Evolutionary conservation across 2,329 filamentous ascomycete species (phyloP), one percentile per base, ranked within the genome.

Genomic region (Metarhizium sp.): DNA sequence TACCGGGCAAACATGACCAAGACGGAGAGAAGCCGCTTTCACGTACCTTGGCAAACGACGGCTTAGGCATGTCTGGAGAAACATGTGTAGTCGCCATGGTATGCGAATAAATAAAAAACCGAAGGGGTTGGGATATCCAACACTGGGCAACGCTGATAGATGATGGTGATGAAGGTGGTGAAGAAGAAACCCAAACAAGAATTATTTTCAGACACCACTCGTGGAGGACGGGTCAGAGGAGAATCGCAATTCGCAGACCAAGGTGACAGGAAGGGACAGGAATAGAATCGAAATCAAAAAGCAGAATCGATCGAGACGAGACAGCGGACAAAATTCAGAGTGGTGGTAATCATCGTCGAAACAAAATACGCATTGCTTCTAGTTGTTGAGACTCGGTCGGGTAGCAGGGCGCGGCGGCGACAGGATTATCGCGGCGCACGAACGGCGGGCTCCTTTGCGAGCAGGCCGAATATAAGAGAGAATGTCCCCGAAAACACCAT

Each of bases 1-100:
- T 46, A 20, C 29, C 36, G n/a, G 20, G 30, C 45, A 29, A 56
- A 59, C 45, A 47, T 54, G n/a, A 45, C 51, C 51, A 55, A 50
- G 48, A 30, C 30, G 45, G 11, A 30, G 20, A 29, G 42, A 6
- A 48, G 45, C 18, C 43, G 36, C 29, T 45, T 18, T 53, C 51
- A 51, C 76, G 57, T 74, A 89, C 87, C 80, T 88, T 90, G 71
- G 87, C 87, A 76, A 91, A 91, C 47, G 87, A 89, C 63, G 85
- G 79, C 71, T 82, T 84, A 53, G 73, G 73, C 55, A 73, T 60
- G 61, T 79, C 77, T 59, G 75, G 65, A 62, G 74, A 69, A 62
- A 76, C 69, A 64, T 74, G 72, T 55, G 74, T 67, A 50, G 76
- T 72, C 59, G 77, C 73, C 78, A 81, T 81, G 60, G 60, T 64